Conservation (phyloP, 2,329 filamentous ascomycete genomes). For the Metarhizium humberi region DNA sequence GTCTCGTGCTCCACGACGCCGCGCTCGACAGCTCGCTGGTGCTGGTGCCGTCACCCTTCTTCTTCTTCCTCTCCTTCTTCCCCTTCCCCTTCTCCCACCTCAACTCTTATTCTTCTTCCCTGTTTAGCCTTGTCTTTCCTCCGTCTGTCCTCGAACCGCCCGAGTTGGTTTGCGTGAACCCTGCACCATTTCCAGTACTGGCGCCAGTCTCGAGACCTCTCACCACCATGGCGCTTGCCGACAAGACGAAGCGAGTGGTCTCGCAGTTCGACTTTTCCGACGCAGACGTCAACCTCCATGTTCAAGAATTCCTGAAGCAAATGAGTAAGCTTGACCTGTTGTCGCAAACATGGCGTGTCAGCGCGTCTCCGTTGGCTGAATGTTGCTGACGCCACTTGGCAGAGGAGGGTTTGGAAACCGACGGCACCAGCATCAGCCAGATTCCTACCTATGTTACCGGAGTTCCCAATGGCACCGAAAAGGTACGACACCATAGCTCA, state of each 20-base stretch:
- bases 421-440: constrained; percentile 79
- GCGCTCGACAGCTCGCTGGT: constrained; percentile 27
- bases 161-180: constrained; percentile 45
- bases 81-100: constrained; percentile 8
- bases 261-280: constrained; percentile 78
- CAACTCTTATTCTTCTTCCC: constrained; percentile 18
- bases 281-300: constrained; percentile 67
- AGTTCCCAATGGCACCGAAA: constrained; percentile 94
- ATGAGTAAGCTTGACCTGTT: constrained; percentile 49
- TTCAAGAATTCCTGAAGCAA: constrained; percentile 77
- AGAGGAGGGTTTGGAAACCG: constrained; percentile 74
- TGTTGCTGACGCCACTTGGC: constrained; percentile 3
- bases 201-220: constrained; percentile 45
- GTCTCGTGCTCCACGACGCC: constrained; percentile 42
- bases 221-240: constrained; percentile 51
- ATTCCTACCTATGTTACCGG: constrained; percentile 96
- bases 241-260: constrained; percentile 72
- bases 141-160: constrained; percentile 23
- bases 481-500: constrained; percentile 37
- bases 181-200: constrained; percentile 42
- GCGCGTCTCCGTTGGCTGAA: neutral
- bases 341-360: neutral
- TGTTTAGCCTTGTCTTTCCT: constrained; percentile 16
- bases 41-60: constrained; percentile 10
- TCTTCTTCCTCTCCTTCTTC: constrained; percentile 9